Evolutionary conservation across 495 filamentous ascomycete genomes (phyloP).

Genomic region (Xylona heveae): DNA sequence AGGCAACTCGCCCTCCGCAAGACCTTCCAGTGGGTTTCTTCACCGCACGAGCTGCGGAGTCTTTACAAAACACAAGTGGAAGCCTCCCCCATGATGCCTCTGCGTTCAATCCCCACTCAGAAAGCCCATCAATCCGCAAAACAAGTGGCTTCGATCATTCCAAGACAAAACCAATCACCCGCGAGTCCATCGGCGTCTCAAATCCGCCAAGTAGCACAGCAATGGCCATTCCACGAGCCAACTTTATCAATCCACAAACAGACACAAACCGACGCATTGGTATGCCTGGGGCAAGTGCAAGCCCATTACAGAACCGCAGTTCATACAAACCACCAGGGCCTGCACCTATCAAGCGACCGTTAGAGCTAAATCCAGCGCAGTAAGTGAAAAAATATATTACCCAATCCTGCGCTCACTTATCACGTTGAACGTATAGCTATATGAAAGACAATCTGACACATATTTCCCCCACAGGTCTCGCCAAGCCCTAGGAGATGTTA

Average conservation of each 20-base stretch:
- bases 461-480: too few species aligned
- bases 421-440: too few species aligned
- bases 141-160: slow-evolving; percentile 76
- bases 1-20: background rate
- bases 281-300: slow-evolving; percentile 4
- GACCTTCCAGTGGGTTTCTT: slow-evolving; percentile 41
- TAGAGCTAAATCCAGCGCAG: too few species aligned
- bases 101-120: slow-evolving; percentile 59
- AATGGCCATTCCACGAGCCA: background rate
- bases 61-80: slow-evolving; percentile 11
- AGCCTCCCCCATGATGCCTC: slow-evolving; percentile 23
- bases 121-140: slow-evolving; percentile 73
- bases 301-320: slow-evolving; percentile 2
- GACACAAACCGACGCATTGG: slow-evolving; percentile 4
- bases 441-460: too few species aligned
- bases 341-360: background rate
- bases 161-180: slow-evolving; percentile 42
- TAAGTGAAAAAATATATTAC: too few species aligned
- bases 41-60: slow-evolving; percentile 44
- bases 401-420: too few species aligned
- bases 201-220: background rate
- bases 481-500: too few species aligned
- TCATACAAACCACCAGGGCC: slow-evolving; percentile 5
- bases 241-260: slow-evolving; percentile 5
- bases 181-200: slow-evolving; percentile 19